phyloP scores from a whole-genome alignment of 2,329 filamentous ascomycete species.

The Phaeoacremonium minimum region DNA sequence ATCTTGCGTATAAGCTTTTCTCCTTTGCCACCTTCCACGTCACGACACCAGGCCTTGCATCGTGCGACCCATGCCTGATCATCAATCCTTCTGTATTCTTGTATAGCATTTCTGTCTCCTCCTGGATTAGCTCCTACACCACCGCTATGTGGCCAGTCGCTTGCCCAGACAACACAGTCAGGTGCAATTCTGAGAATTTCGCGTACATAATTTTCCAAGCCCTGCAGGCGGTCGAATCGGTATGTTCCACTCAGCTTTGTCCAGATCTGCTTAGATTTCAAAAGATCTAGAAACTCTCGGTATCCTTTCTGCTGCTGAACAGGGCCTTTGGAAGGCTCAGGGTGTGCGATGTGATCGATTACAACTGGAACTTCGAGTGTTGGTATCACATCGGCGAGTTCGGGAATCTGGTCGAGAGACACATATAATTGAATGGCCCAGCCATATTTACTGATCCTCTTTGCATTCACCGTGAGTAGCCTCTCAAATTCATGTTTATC shows the following conservation, averaged over 20 bases:
- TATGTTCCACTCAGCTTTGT: slow-evolving; percentile 21
- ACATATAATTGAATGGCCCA: slow-evolving; percentile 26
- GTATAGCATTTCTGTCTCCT: slow-evolving; percentile 11
- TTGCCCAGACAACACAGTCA: slow-evolving; percentile 14
- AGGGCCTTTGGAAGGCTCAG: slow-evolving; percentile 8
- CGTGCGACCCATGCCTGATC: slow-evolving; percentile 8
- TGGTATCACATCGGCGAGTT: slow-evolving; percentile 16
- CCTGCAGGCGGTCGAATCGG: slow-evolving; percentile 13
- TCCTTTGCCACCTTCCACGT: slow-evolving; percentile 9
- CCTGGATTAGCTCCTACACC: slow-evolving; percentile 14
- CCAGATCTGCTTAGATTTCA: slow-evolving; percentile 11
- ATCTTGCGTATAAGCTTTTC: slow-evolving; percentile 12
- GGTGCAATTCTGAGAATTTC: slow-evolving; percentile 15
- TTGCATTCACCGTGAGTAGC: slow-evolving; percentile 15
- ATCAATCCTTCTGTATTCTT: slow-evolving; percentile 14
- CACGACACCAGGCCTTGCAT: slow-evolving; percentile 9
- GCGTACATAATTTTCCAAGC: slow-evolving; percentile 13
- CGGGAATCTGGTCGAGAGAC: slow-evolving; percentile 14
- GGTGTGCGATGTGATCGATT: slow-evolving; percentile 19
- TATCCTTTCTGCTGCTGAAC: slow-evolving; percentile 11
- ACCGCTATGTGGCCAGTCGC: slow-evolving; percentile 19
- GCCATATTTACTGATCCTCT: slow-evolving; percentile 15
- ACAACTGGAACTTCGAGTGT: slow-evolving; percentile 16
- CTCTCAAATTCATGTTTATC: slow-evolving; percentile 14
- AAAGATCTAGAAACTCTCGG: slow-evolving; percentile 13